These are phyloP conservation scores for Phlebopus sp. DNA, from an alignment of 1,284 basidiomycete species.

Conservation along the genomic window DNA sequence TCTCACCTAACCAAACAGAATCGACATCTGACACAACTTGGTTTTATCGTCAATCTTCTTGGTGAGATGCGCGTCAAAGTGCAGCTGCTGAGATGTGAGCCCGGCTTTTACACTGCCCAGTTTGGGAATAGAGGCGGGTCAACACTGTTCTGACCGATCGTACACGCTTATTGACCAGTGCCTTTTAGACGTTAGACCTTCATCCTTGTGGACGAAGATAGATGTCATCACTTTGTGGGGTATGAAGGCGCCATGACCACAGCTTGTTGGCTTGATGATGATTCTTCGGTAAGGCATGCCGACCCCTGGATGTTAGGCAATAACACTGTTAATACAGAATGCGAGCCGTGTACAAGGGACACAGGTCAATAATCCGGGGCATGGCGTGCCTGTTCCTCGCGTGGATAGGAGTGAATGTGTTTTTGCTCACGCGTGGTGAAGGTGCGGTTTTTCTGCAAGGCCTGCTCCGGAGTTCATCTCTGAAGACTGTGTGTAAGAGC, in stretches of 20 bases:
- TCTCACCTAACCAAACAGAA: conserved; percentile 25
- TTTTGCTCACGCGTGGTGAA: conserved; percentile 34
- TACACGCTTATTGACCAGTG: neutral
- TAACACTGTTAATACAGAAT: conserved; percentile 4
- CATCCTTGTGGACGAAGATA: neutral
- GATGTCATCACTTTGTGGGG: conserved; percentile 22
- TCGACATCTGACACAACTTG: conserved; percentile 43
- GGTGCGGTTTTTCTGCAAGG: conserved; percentile 12
- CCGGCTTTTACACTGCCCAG: conserved; percentile 37
- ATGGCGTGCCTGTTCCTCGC: conserved; percentile 27
- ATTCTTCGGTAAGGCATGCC: conserved; percentile 38
- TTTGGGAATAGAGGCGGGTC: conserved; percentile 35
- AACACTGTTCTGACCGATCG: no score
- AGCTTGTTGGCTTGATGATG: conserved; percentile 44
- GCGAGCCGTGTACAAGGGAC: conserved; percentile 17
- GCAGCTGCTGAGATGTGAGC: neutral
- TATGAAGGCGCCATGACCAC: conserved; percentile 47
- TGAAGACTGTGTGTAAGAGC: conserved; percentile 11
- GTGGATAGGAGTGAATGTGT: conserved; percentile 38
- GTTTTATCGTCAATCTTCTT: conserved; percentile 42
- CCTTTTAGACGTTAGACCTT: conserved; percentile 13
- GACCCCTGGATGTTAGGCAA: neutral
- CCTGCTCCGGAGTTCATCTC: conserved; percentile 23
- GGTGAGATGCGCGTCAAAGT: conserved; percentile 25
- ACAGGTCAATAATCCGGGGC: conserved; percentile 21